Percentiles rank a stretch among this genome's conserved stretches.
These are phyloP conservation scores for Tolypocladium capitatum DNA, from an alignment of 2,329 filamentous ascomycete species.

Conservation along the genomic window DNA sequence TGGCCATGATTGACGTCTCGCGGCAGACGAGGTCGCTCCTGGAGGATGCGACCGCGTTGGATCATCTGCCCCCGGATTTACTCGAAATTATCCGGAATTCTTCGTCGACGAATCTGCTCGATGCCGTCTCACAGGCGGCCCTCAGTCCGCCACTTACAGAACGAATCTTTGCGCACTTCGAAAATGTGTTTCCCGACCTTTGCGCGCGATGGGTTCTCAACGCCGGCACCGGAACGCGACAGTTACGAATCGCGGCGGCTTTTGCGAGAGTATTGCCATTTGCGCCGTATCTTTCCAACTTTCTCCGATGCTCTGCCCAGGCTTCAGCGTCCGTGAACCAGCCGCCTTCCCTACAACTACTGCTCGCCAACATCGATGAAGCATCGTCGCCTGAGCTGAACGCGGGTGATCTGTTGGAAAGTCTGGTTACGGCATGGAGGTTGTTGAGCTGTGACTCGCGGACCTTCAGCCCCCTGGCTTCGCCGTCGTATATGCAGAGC, in stretches of 20 bases:
- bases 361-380: conserved; percentile 16
- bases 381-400: conserved; percentile 10
- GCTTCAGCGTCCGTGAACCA: conserved; percentile 1
- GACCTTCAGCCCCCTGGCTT: conserved; percentile 51
- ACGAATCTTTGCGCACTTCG: conserved; percentile 60
- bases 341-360: conserved; percentile 14
- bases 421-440: conserved; percentile 49
- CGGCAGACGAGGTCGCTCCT: conserved; percentile 43
- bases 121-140: conserved; percentile 55
- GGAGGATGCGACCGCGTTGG: conserved; percentile 37
- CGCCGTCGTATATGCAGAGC: conserved; percentile 52
- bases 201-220: conserved; percentile 63
- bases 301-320: conserved; percentile 41
- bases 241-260: conserved; percentile 45
- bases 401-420: conserved; percentile 13
- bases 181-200: conserved; percentile 65
- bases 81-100: conserved; percentile 51
- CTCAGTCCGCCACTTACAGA: conserved; percentile 60
- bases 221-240: conserved; percentile 23
- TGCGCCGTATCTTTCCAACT: conserved; percentile 64
- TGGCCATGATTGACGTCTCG: conserved; percentile 43
- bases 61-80: conserved; percentile 57
- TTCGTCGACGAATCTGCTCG: conserved; percentile 53
- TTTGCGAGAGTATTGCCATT: conserved; percentile 73
- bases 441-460: conserved; percentile 64